A percentile compares a stretch with the other conserved stretches of the same genome.
These are phyloP conservation scores for Arabis alpina DNA, from an alignment of 345 rosid species.

Conservation along the genomic window DNA sequence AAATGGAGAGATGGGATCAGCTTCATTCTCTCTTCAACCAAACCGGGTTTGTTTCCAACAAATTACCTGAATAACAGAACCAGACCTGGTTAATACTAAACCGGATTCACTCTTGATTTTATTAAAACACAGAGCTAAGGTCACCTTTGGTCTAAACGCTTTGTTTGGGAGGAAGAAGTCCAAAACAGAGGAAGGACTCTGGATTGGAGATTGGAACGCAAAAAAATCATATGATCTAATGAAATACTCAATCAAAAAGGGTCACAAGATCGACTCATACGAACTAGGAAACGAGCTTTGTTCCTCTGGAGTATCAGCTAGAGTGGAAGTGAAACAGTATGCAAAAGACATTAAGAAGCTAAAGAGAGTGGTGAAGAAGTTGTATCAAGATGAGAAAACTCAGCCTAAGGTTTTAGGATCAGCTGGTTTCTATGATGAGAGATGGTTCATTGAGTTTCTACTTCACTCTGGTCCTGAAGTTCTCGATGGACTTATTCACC, in stretches of 20 bases:
- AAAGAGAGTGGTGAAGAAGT: constrained; percentile 42
- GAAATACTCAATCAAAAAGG: constrained; percentile 51
- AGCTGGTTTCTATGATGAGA: constrained; percentile 58
- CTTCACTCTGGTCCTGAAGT: constrained; percentile 49
- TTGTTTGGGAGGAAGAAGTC: constrained; percentile 46
- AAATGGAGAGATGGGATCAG: constrained; percentile 61
- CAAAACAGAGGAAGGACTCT: constrained; percentile 13
- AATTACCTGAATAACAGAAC: background rate
- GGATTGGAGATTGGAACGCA: constrained; percentile 54
- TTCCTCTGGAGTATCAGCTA: constrained; percentile 54
- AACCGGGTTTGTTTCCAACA: constrained; percentile 46
- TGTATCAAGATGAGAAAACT: constrained; percentile 42
- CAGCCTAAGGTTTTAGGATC: constrained; percentile 61
- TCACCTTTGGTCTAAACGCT: constrained; percentile 60
- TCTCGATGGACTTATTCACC: constrained; percentile 61
- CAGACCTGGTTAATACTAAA: background rate
- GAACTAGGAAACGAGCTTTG: constrained; percentile 70
- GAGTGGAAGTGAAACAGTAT: constrained; percentile 46
- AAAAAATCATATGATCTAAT: constrained; percentile 55
- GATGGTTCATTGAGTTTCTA: constrained; percentile 57
- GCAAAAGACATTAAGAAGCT: constrained; percentile 46
- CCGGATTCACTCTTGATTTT: background rate
- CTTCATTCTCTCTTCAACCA: constrained; percentile 46
- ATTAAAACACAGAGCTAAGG: constrained; percentile 43
- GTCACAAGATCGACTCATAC: constrained; percentile 62